Conservation (phyloP, 331 rosid genomes). For the Erythrophleum ivorense region DNA sequence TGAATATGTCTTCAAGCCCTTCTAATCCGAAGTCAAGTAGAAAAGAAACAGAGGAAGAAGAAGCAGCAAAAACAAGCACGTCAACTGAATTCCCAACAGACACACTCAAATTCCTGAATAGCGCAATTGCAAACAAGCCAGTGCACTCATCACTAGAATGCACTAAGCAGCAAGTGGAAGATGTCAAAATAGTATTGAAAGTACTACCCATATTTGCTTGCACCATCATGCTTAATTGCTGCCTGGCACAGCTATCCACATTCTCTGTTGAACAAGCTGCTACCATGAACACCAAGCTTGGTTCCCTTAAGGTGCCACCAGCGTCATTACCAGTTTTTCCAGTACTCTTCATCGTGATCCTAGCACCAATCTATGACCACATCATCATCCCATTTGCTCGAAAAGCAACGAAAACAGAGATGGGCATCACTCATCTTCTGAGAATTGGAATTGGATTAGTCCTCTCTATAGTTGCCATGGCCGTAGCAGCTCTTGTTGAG, state of each 20-base stretch:
- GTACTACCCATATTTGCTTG: constrained; percentile 81
- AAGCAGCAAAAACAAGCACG: constrained; percentile 35
- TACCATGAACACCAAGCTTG: constrained; percentile 85
- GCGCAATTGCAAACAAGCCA: constrained; percentile 57
- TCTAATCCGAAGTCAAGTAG: constrained; percentile 36
- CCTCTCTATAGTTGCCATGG: constrained; percentile 86
- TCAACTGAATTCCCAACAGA: constrained; percentile 40
- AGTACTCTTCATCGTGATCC: constrained; percentile 74
- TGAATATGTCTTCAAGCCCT: constrained; percentile 75
- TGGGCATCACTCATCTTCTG: constrained; percentile 83
- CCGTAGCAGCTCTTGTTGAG: constrained; percentile 85
- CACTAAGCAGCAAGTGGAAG: constrained; percentile 76
- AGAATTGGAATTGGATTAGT: constrained; percentile 81
- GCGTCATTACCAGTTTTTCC: constrained; percentile 96
- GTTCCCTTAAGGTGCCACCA: constrained; percentile 81
- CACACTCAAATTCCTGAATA: constrained; percentile 70
- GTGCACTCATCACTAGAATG: constrained; percentile 55
- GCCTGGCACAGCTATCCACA: constrained; percentile 91
- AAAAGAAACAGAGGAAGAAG: constrained; percentile 41
- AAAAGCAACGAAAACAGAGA: constrained; percentile 67
- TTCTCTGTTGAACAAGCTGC: constrained; percentile 94
- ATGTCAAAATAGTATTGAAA: constrained; percentile 79
- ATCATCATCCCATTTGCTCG: constrained; percentile 76
- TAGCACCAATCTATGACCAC: constrained; percentile 91
- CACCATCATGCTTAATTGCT: constrained; percentile 90